Base-by-base conservation (phyloP, 257 asterid species). In the Salvia splendens region DNA sequence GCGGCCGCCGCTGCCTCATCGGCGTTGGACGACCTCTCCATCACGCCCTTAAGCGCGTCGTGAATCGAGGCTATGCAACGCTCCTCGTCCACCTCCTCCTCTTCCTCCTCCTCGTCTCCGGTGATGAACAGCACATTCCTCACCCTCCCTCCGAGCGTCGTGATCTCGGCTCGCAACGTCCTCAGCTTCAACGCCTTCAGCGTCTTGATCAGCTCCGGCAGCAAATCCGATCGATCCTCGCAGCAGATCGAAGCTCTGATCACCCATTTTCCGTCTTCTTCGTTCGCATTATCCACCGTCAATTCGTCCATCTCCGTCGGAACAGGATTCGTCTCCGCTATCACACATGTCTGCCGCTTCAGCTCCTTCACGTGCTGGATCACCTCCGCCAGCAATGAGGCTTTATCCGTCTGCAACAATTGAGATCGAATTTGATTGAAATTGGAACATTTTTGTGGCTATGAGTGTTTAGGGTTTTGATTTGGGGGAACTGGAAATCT, bases 351-450 rank as follows among this genome's bases (percentile, higher is more conserved):
- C 61, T 89, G 96, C 5, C 87, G 76, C 55, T 83, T 92, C 1
- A 92, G 83, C 75, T 92, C 96, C 77, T 92, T 92, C 83, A 92
- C 85, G 45, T 92, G 96, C 41, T 92, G 92, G 74, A 92, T 86
- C 12, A 92, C 98, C 57, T 89, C 96, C 15, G 96, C 98, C 38
- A 92, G 83, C 82, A 92, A 77, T 53, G 98, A 92, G 48, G 98
- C 98, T 79, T 89, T 89, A 72, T 89, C 96, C 38, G 96, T 87
- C 96, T 89, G 56, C 15, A 55, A 16, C 10, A 28, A 15, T 41
- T 24, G 8, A 40, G 8, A 6, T 38, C 8, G 8, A 38, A 35
- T 35, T 35, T 35, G 6, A 4, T 35, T 35, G 6, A 4, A 35
- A 38, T 5, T 38, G 8, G 6, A 38, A 38, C 42, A 5, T 38